Conservation (phyloP, 805 yeast species). For the Candida cerambycidarum region DNA sequence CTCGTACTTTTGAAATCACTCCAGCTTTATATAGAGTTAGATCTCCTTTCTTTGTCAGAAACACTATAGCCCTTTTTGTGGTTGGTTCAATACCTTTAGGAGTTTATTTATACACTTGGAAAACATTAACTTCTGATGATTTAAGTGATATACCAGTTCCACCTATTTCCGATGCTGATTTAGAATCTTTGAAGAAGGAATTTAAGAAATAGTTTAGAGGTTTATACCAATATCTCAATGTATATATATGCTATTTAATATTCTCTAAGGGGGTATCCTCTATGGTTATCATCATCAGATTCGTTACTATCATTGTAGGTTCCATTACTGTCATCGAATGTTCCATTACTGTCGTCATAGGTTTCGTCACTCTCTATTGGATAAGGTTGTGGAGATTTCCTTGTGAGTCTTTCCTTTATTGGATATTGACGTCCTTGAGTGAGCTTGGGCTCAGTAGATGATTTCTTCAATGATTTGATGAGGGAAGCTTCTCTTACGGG, state of each 20-base stretch:
- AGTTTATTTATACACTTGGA: slow-evolving; percentile 64
- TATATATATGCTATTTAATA: slow-evolving; percentile 6
- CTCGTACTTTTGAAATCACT: slow-evolving; percentile 78
- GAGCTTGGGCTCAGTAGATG: background rate
- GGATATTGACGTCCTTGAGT: slow-evolving; percentile 3
- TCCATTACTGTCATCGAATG: no score
- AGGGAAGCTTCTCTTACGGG: slow-evolving; percentile 34
- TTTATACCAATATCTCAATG: slow-evolving; percentile 5
- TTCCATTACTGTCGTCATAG: slow-evolving; percentile 1
- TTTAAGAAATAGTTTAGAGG: background rate
- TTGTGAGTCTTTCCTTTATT: background rate
- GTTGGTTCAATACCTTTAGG: slow-evolving; percentile 66
- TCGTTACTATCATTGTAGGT: background rate
- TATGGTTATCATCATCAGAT: background rate
- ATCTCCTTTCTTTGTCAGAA: slow-evolving; percentile 78
- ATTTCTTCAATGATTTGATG: slow-evolving; percentile 13
- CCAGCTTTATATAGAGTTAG: slow-evolving; percentile 93
- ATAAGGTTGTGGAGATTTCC: background rate
- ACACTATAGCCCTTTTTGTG: slow-evolving; percentile 59
- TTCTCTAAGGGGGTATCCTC: slow-evolving; percentile 13
- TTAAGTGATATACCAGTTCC: slow-evolving; percentile 93
- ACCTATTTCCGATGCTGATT: slow-evolving; percentile 77
- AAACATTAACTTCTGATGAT: slow-evolving; percentile 70
- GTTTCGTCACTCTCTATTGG: slow-evolving; percentile 2
- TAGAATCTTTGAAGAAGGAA: slow-evolving; percentile 69